Percentiles rank a stretch among this genome's conserved stretches.
Conservation (phyloP, 2,329 filamentous ascomycete genomes). For the Atkinsonella texensis region DNA sequence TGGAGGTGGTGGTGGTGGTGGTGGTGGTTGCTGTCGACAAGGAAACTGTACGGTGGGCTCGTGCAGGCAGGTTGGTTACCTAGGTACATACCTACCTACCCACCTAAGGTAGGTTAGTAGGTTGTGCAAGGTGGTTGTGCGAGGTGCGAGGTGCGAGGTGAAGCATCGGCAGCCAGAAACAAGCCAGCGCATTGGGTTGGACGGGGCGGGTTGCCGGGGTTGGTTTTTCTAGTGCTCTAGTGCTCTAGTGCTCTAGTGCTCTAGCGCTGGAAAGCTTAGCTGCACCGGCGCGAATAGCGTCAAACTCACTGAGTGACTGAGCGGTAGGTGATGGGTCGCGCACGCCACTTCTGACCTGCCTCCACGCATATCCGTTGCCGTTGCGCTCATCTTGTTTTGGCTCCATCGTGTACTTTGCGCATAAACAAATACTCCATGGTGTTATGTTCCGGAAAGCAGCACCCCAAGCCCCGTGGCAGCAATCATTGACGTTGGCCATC, state of each 20-base stretch:
- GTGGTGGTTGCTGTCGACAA: no score
- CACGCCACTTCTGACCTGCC: neutral
- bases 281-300: slow-evolving; percentile 1
- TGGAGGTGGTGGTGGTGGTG: no score
- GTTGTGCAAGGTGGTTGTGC: neutral
- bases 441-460: no score
- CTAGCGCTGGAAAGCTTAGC: neutral
- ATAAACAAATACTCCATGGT: no score
- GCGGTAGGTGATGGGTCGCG: neutral
- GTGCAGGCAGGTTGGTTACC: no score
- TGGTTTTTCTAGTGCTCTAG: neutral
- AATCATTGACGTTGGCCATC: no score
- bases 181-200: slow-evolving; percentile 1
- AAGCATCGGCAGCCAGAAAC: neutral
- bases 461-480: no score
- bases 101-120: no score
- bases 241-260: neutral
- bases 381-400: no score
- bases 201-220: neutral
- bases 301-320: neutral
- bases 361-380: neutral
- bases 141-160: neutral
- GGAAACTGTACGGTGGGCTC: no score
- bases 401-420: no score
- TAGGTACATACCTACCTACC: no score